Evolutionary conservation across 257 asterid genomes (phyloP), one percentile per base, ranked within the genome.

Genomic region (Nemophila menziesii): DNA sequence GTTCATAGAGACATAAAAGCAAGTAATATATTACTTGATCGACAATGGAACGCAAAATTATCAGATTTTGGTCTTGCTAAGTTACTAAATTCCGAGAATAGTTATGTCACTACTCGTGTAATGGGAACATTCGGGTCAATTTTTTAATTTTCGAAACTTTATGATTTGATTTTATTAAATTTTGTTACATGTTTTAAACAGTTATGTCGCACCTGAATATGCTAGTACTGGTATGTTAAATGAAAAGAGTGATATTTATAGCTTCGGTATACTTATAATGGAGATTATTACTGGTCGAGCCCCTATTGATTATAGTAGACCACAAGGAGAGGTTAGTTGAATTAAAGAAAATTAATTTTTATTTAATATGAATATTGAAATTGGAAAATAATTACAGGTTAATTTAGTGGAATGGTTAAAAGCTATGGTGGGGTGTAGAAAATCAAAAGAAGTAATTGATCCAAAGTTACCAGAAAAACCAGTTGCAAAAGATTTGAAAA

Each of bases 101-200:
- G 79, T 41, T 78, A 83, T 23, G 92, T 87, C 66, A 80, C 97
- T 11, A 87, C 97, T 44, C 75, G 97, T 20, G 95, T 87, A 38
- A 87, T 83, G 95, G 97, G 95, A 58, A 87, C 97, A 20, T 87
- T 87, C 39, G 97, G 97, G 97, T 87, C n/a, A n/a, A n/a, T n/a
- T n/a, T n/a, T n/a, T n/a, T n/a, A n/a, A n/a, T n/a, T 40, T 37
- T 8, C 8, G 5, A n/a, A n/a, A n/a, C n/a, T n/a, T n/a, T n/a
- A n/a, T n/a, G n/a, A 15, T 44, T 34, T 33, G 6, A 14, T 14
- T 13, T 11, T 5, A 44, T 19, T 42, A 4, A 18, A 6, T 38
- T 5, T 46, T 15, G 20, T 42, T 13, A 34, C 16, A 20, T 5
- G 5, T 42, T 36, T 48, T 33, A 57, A 52, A 62, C 56, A 87